Evolutionary conservation across 2,329 filamentous ascomycete species (phyloP), one percentile per base, ranked within the genome.

Genomic region (Aspergillus pseudoterreus): DNA sequence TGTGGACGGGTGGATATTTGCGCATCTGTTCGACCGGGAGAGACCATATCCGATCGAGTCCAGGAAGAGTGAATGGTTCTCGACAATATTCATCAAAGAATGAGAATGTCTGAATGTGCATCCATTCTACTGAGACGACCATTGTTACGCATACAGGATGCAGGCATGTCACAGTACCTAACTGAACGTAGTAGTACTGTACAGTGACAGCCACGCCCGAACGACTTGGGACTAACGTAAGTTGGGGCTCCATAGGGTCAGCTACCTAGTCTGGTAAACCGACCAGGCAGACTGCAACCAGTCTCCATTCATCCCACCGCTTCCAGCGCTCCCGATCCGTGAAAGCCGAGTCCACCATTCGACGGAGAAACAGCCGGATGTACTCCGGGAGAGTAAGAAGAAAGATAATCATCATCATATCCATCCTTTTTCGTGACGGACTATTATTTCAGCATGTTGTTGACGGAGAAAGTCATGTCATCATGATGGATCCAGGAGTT

Each of bases 211-310:
- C 27, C 27, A 22, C 27, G 27, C 27, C 27, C 27, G 11, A 30
- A 30, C 27, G 27, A 30, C 22, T 22, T 6, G 22, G 22, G 22
- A 22, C 27, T 11, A 30, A n/a, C 12, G 35, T n/a, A 38, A n/a
- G 5, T 38, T n/a, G 24, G 24, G 19, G n/a, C 24, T 19, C n/a
- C 43, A 21, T 19, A 30, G 17, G 8, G 17, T 52, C 35, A 49
- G 49, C 50, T 46, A 45, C 42, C 45, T 49, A 45, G 27, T 45
- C 42, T 45, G 44, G 50, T 42, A 52, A 49, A 51, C 49, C 48
- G 36, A 15, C 35, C 49, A 30, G 24, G 45, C 53, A 47, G 38
- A 45, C 54, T 53, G 51, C 47, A 56, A 56, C 47, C 54, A 49
- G 54, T 49, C 45, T 51, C 49, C 45, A 51, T 19, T 27, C 45